A percentile compares a stretch with the other conserved stretches of the same genome.
Conservation (phyloP, 352 stramenopile species). For the Saprolegnia parasitica region DNA sequence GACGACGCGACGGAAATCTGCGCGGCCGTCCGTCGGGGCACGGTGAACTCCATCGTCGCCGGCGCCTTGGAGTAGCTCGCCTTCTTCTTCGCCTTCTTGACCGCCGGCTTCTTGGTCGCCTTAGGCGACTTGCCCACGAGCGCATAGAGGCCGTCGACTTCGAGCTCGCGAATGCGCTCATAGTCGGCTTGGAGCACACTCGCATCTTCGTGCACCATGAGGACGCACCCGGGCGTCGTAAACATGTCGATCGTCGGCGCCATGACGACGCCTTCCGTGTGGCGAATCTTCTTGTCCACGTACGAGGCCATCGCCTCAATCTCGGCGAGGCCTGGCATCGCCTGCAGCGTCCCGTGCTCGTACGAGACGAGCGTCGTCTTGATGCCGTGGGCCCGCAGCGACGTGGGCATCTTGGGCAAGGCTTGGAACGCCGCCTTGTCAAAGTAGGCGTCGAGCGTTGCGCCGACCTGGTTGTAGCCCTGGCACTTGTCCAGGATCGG, state of each 20-base stretch:
- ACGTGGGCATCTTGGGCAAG: conserved; percentile 31
- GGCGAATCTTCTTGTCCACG: conserved; percentile 43
- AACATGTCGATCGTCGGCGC: conserved; percentile 61
- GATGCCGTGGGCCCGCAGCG: conserved; percentile 43
- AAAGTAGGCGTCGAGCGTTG: conserved; percentile 45
- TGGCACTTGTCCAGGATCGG: conserved; percentile 47
- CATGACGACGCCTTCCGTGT: conserved; percentile 44
- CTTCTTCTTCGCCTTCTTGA: conserved; percentile 1
- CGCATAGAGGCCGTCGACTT: conserved; percentile 24
- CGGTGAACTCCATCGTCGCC: neutral
- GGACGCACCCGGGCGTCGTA: conserved; percentile 62
- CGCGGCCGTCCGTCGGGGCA: neutral
- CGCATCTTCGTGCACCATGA: conserved; percentile 55
- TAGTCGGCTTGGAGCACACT: conserved; percentile 55
- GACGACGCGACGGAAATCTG: conserved; percentile 9
- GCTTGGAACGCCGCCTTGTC: conserved; percentile 23
- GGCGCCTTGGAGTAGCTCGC: neutral
- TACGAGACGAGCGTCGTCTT: conserved; percentile 60
- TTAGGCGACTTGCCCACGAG: neutral
- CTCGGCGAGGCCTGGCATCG: conserved; percentile 48
- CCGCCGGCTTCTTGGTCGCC: neutral
- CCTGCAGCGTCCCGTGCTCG: conserved; percentile 50
- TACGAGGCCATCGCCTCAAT: conserved; percentile 59
- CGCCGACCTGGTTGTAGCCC: conserved; percentile 61
- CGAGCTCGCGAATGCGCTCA: conserved; percentile 43